Conservation (phyloP, 352 stramenopile species). For the Phytophthora brassicae region DNA sequence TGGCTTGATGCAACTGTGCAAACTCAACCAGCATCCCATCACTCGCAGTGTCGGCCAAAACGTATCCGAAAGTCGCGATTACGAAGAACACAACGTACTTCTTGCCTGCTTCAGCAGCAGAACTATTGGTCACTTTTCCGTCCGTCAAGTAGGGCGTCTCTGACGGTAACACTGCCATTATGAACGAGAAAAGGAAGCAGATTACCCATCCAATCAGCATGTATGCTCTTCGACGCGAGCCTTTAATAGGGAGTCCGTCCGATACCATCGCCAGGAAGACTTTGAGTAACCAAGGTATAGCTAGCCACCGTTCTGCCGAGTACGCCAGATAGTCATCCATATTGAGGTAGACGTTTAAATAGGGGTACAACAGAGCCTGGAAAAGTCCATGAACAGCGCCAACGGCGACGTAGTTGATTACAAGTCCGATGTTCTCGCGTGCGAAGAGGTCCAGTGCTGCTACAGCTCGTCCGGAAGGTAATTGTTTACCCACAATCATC, state of each 20-base stretch:
- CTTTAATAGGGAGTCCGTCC: constrained; percentile 51
- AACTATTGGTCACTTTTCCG: constrained; percentile 36
- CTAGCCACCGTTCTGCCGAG: constrained; percentile 51
- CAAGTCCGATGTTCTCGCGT: constrained; percentile 42
- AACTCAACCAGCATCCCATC: constrained; percentile 55
- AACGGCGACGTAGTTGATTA: constrained; percentile 58
- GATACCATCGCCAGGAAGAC: constrained; percentile 47
- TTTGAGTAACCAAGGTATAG: constrained; percentile 66
- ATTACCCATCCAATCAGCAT: constrained; percentile 54
- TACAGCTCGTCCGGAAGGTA: constrained; percentile 27
- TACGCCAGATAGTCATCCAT: constrained; percentile 66
- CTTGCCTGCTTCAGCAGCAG: constrained; percentile 32
- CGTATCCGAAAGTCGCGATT: constrained; percentile 48
- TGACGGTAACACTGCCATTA: constrained; percentile 34
- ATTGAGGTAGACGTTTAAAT: constrained; percentile 76
- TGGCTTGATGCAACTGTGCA: constrained; percentile 31
- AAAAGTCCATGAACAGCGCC: constrained; percentile 58
- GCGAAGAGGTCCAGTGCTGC: constrained; percentile 39
- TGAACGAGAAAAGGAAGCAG: constrained; percentile 47
- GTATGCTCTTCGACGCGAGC: constrained; percentile 47
- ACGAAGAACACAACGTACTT: constrained; percentile 60
- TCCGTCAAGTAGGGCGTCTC: constrained; percentile 45
- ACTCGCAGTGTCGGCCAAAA: constrained; percentile 45
- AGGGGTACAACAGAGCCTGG: constrained; percentile 60
- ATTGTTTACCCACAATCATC: constrained; percentile 26